Evolutionary conservation across 805 yeast species (phyloP).

Genomic region (Kodamaea nitidulidarum): DNA sequence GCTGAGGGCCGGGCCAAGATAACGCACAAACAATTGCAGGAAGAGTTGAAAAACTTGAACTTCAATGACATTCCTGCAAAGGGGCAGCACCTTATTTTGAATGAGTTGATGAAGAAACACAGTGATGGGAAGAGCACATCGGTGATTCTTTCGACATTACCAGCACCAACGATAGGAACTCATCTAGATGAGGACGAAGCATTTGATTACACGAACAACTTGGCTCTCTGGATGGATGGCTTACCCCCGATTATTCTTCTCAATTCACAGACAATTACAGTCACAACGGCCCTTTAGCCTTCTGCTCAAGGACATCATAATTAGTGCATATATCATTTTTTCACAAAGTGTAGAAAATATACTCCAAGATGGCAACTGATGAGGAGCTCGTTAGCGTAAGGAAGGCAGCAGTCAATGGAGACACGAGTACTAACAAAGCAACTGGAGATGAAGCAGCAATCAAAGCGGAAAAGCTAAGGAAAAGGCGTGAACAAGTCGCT

Average conservation of each 20-base stretch:
- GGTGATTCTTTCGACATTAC: conserved; percentile 82
- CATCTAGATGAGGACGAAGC: conserved; percentile 67
- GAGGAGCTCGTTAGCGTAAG: conserved; percentile 4
- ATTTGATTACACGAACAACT: conserved; percentile 66
- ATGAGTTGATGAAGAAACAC: conserved; percentile 70
- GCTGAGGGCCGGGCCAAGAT: conserved; percentile 14
- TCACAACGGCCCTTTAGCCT: conserved; percentile 81
- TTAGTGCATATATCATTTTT: conserved; percentile 20
- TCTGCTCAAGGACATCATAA: conserved; percentile 8
- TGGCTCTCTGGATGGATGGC: conserved; percentile 76
- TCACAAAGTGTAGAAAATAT: background rate
- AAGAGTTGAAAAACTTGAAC: conserved; percentile 39
- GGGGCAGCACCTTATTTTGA: conserved; percentile 84
- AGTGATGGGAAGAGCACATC: conserved; percentile 56
- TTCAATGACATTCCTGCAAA: conserved; percentile 89
- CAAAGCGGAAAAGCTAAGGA: conserved; percentile 32
- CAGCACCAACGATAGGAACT: conserved; percentile 82
- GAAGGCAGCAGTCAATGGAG: conserved; percentile 2
- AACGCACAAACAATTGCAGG: conserved; percentile 34
- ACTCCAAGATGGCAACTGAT: conserved; percentile 1
- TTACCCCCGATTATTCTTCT: conserved; percentile 80
- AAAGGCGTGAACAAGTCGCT: conserved; percentile 50
- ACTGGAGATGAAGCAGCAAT: conserved; percentile 12
- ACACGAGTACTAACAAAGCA: conserved; percentile 14
- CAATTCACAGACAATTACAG: conserved; percentile 93